Percentiles rank a stretch among this genome's conserved stretches.
Conservation (phyloP, 805 yeast genomes). For the Priceomyces haplophilus region DNA sequence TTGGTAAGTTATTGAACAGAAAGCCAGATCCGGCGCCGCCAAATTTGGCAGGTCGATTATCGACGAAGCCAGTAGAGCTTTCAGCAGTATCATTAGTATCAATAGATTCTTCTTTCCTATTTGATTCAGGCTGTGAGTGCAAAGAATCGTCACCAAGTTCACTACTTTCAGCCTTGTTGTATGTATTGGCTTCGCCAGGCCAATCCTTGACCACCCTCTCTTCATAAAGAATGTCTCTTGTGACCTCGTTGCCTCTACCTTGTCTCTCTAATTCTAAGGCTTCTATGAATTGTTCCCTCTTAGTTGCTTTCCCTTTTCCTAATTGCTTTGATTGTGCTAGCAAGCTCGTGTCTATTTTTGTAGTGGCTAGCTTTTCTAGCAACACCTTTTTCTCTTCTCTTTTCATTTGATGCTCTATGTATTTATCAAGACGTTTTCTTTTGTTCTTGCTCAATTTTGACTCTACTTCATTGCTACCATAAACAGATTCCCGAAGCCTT, state of each 20-base stretch:
- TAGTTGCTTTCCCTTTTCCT: constrained; percentile 72
- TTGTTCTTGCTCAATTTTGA: constrained; percentile 68
- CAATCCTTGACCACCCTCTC: constrained; percentile 62
- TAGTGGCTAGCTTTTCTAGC: constrained; percentile 65
- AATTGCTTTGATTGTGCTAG: constrained; percentile 72
- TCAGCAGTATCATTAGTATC: constrained; percentile 20
- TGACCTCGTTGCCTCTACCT: constrained; percentile 65
- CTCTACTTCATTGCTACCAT: constrained; percentile 56
- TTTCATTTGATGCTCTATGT: constrained; percentile 84
- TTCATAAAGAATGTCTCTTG: constrained; percentile 65
- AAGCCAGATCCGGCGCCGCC: constrained; percentile 69
- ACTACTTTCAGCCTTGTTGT: background rate
- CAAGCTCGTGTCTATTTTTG: constrained; percentile 66
- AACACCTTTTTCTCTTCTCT: constrained; percentile 82
- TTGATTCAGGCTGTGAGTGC: constrained; percentile 17
- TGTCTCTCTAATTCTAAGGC: constrained; percentile 69
- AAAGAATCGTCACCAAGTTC: constrained; percentile 3
- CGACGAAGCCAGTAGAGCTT: constrained; percentile 51
- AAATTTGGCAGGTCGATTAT: constrained; percentile 60
- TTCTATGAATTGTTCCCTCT: constrained; percentile 65
- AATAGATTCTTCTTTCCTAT: constrained; percentile 18
- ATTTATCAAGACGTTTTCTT: constrained; percentile 80
- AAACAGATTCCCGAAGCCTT: constrained; percentile 53
- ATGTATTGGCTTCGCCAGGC: constrained; percentile 35
- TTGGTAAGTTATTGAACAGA: constrained; percentile 57